Base-by-base conservation (phyloP, 2,329 filamentous ascomycete species). In the Aspergillus latus region DNA sequence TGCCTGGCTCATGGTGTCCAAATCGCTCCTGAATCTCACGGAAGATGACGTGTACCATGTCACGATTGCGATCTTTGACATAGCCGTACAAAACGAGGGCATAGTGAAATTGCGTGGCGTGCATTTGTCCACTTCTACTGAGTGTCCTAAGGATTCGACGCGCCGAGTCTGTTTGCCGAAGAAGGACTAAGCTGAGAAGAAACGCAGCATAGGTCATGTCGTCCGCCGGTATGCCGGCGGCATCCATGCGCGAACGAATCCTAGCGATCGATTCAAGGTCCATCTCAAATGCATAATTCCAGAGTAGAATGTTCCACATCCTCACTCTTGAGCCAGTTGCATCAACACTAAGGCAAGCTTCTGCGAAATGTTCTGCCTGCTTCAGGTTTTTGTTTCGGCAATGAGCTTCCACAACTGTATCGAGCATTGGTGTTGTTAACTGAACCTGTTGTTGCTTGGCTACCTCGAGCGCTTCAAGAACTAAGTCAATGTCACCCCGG, bases 251-350 rank as follows among this genome's bases (percentile, higher is more conserved):
- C 30, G 74, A 72, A 61, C 85, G 82, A 2, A 84, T 70, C 52
- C 78, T 76, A 60, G 82, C 78, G 13, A 82, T 77, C n/a, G 77
- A 77, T 21, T 76, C 68, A 29, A 86, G 65, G 58, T 88, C 81
- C 54, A 87, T 82, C 5, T 82, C 80, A 54, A 84, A 76, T 5
- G 89, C 89, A 69, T 91, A 82, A 58, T 88, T 84, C 54, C 82
- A 80, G 4, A 97, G 76, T 32, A 97, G 74, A 52, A 84, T 80
- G 67, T 97, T 96, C 89, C 90, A 97, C 67, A 91, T 84, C 32
- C 80, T 77, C 2, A 86, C 86, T 21, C 82, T 76, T 1, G 80
- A 76, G 1, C 84, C 80, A 15, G 78, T 68, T 0, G 84, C 69
- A 11, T 77, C 74, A 59, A 79, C 77, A 10, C 73, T 72, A 21